phyloP scores from a whole-genome alignment of 768 basidiomycete genomes.

The Heimioporus sp. region DNA sequence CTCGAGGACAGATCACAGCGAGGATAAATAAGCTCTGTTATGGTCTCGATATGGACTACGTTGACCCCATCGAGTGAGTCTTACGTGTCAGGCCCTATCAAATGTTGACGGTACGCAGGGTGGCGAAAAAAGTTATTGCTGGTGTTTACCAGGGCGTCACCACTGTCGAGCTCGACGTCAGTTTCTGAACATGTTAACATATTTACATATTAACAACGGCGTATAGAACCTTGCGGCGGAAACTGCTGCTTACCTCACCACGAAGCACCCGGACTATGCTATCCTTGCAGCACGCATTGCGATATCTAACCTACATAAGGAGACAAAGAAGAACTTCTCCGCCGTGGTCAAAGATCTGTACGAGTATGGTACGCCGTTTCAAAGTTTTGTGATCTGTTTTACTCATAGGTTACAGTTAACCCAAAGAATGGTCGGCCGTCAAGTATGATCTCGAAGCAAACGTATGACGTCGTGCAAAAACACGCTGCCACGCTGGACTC shows the following conservation, averaged over 20 bases:
- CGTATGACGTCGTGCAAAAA: conserved; percentile 75
- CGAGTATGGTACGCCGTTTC: conserved; percentile 63
- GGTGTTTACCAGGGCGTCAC: conserved; percentile 96
- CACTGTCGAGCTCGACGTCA: conserved; percentile 93
- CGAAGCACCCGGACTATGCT: conserved; percentile 97
- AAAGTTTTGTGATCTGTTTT: neutral
- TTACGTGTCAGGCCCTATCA: neutral
- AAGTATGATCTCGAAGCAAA: conserved; percentile 89
- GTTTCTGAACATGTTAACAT: conserved; percentile 26
- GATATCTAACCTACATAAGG: conserved; percentile 98
- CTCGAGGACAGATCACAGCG: conserved; percentile 66
- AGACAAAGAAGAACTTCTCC: conserved; percentile 97
- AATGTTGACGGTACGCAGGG: conserved; percentile 41
- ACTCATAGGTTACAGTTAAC: conserved; percentile 58
- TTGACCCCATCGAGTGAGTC: conserved; percentile 82
- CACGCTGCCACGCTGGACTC: conserved; percentile 85
- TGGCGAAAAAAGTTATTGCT: conserved; percentile 88
- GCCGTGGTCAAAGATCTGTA: conserved; percentile 90
- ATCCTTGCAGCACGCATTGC: conserved; percentile 98
- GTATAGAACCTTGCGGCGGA: conserved; percentile 90
- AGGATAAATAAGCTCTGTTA: conserved; percentile 91
- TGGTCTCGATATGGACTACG: conserved; percentile 88
- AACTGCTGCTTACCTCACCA: conserved; percentile 96
- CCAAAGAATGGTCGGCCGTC: conserved; percentile 89
- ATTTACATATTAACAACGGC: conserved; percentile 2